Conservation (phyloP, 805 yeast genomes). For the Yamadazyma phyllophila region DNA sequence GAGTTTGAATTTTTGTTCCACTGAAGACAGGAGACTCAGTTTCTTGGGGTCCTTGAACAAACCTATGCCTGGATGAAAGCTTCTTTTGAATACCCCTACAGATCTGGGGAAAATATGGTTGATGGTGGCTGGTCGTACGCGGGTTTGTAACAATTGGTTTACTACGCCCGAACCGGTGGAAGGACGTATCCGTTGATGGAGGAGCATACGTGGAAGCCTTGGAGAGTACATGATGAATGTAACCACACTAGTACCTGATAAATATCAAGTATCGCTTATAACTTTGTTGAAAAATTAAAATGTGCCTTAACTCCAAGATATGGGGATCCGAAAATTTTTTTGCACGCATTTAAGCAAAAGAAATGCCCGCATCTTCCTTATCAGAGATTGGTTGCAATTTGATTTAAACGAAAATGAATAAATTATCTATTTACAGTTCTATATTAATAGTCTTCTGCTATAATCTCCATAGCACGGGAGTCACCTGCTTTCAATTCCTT, state of each 20-base stretch:
- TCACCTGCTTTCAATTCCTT: conserved; percentile 66
- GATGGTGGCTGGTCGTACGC: neutral
- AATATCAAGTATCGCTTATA: neutral
- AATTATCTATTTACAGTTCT: neutral
- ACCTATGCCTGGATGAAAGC: neutral
- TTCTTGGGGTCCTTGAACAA: neutral
- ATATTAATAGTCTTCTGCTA: conserved; percentile 8
- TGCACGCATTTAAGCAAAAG: neutral
- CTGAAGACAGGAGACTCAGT: neutral
- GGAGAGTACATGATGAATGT: neutral
- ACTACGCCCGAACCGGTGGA: neutral
- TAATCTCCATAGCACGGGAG: conserved; percentile 60
- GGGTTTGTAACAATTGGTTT: neutral
- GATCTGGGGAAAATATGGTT: neutral
- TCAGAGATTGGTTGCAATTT: conserved; percentile 2
- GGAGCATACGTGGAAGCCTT: neutral
- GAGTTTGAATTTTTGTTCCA: conserved; percentile 7
- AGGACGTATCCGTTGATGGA: neutral
- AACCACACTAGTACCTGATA: neutral
- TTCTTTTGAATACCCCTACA: neutral
- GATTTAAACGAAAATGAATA: neutral
- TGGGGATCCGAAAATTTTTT: conserved; percentile 8
- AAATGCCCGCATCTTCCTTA: neutral
- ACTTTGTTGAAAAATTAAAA: neutral
- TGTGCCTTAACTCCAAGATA: neutral